Evolutionary conservation across 2,329 filamentous ascomycete species (phyloP), one percentile per base, ranked within the genome.

Genomic region (Botryotinia globosa): DNA sequence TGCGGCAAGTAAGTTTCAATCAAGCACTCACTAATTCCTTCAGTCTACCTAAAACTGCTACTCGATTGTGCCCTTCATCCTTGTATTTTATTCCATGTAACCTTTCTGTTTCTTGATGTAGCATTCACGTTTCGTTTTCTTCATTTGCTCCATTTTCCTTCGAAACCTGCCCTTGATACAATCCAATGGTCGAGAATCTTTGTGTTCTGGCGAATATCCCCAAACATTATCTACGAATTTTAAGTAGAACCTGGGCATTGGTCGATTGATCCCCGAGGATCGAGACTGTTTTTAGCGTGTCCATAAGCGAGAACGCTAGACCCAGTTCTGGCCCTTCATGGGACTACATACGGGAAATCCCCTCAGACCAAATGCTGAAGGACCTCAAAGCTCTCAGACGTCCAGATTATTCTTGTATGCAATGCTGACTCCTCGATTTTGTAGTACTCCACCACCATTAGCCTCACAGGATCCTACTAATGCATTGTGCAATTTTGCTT

Each of bases 1-100:
- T 81, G 80, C 74, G 80, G 81, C 32, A 78, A 79, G 51, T 56
- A 56, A 56, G 51, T 29, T 56, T 56, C 3, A 29, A 29, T 56
- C 3, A 29, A 29, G 10, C 1, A 18, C 0, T 56, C 14, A 29
- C 14, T 56, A 8, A 2, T 29, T 4, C 6, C 51, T 32, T 29
- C 2, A 9, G 6, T 9, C 51, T 29, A 9, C 16, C n/a, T 56
- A 29, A 16, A 29, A 9, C 18, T 56, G 16, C 6, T 29, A 12
- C 48, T 25, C 10, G 25, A 51, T 51, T 25, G 20, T 16, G n/a
- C 1, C 12, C 25, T 32, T 56, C 14, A 29, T 56, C 14, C 14
- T 56, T 32, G 5, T 56, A 18, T 56, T 9, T 56, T 3, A 54
- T 56, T 32, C n/a, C 18, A 16, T 32, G 14, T 18, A 18, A 7